A percentile compares a stretch with the other conserved stretches of the same genome.
These are phyloP conservation scores for Cyclotella atomus DNA, from an alignment of 108 stramenopile species.

Conservation along the genomic window DNA sequence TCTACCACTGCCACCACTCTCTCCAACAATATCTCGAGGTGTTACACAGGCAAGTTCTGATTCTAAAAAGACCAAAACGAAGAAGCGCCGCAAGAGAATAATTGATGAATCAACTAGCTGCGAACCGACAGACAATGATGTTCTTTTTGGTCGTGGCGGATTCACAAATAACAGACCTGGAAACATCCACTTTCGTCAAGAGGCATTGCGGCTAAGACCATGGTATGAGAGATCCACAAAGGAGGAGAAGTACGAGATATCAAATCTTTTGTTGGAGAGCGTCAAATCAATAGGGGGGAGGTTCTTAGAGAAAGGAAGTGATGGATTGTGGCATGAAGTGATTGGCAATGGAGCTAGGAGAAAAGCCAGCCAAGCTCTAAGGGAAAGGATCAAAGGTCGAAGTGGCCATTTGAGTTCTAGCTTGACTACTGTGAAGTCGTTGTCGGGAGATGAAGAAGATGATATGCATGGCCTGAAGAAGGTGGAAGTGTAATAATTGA, in stretches of 20 bases:
- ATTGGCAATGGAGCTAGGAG: constrained; percentile 41
- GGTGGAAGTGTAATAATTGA: not conserved
- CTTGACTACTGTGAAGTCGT: not conserved
- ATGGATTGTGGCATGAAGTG: constrained; percentile 52
- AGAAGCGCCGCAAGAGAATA: constrained; percentile 18
- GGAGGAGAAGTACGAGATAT: constrained; percentile 47
- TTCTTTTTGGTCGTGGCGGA: constrained; percentile 79
- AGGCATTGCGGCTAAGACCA: constrained; percentile 24
- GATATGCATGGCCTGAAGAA: not conserved
- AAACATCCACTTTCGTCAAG: constrained; percentile 68
- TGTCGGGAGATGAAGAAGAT: not conserved
- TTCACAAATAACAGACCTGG: constrained; percentile 71
- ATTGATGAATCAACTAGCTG: constrained; percentile 17
- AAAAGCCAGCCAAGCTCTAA: constrained; percentile 50
- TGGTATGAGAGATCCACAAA: constrained; percentile 32
- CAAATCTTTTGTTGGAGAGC: constrained; percentile 28
- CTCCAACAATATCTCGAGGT: not conserved
- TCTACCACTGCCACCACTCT: not conserved
- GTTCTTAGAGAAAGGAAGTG: constrained; percentile 46
- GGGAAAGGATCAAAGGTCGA: constrained; percentile 37
- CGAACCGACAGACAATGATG: constrained; percentile 63
- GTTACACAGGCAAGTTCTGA: not conserved
- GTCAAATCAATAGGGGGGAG: constrained; percentile 30
- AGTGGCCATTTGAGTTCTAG: not conserved
- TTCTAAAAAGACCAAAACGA: constrained; percentile 6